Percentiles rank a stretch among this genome's conserved stretches.
phyloP scores from a whole-genome alignment of 768 basidiomycete genomes.

The Cubamyces sp. region DNA sequence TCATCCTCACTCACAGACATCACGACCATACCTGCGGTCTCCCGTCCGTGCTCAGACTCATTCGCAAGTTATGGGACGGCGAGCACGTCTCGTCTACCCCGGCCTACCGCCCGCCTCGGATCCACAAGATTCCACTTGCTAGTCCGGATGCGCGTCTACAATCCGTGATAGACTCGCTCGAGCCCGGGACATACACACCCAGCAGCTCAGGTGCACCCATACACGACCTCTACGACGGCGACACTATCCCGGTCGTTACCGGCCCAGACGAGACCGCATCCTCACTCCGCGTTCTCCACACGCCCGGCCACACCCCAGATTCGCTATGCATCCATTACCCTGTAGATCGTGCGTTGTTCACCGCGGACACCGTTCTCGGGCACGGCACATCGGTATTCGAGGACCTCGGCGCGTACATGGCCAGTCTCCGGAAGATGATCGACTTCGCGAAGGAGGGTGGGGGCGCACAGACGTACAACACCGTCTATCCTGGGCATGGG shows the following conservation, averaged over 20 bases:
- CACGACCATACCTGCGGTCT: slow-evolving; percentile 84
- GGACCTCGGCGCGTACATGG: slow-evolving; percentile 73
- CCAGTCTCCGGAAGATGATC: slow-evolving; percentile 63
- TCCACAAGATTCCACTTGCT: slow-evolving; percentile 72
- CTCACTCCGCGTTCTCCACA: slow-evolving; percentile 70
- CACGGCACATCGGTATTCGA: slow-evolving; percentile 90
- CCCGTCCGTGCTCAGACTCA: slow-evolving; percentile 65
- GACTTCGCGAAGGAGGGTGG: slow-evolving; percentile 36
- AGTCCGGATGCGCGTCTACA: slow-evolving; percentile 42
- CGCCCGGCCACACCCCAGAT: slow-evolving; percentile 91
- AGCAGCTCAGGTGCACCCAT: slow-evolving; percentile 47
- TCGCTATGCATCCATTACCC: slow-evolving; percentile 76
- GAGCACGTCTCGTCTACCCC: slow-evolving; percentile 40
- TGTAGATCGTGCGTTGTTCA: slow-evolving; percentile 78
- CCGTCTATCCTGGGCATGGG: slow-evolving; percentile 90
- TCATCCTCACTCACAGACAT: slow-evolving; percentile 92
- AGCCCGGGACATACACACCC: slow-evolving; percentile 49
- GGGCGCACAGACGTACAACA: slow-evolving; percentile 41
- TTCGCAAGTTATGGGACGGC: slow-evolving; percentile 65
- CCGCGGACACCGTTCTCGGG: slow-evolving; percentile 89
- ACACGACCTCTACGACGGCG: slow-evolving; percentile 62
- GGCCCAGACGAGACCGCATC: slow-evolving; percentile 26
- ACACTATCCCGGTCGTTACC: slow-evolving; percentile 47
- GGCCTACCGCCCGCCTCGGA: slow-evolving; percentile 65
- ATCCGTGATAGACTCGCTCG: slow-evolving; percentile 44